Evolutionary conservation across 140 eudicot species (phyloP), one percentile per base, ranked within the genome.

Genomic region (Flaveria floridana): DNA sequence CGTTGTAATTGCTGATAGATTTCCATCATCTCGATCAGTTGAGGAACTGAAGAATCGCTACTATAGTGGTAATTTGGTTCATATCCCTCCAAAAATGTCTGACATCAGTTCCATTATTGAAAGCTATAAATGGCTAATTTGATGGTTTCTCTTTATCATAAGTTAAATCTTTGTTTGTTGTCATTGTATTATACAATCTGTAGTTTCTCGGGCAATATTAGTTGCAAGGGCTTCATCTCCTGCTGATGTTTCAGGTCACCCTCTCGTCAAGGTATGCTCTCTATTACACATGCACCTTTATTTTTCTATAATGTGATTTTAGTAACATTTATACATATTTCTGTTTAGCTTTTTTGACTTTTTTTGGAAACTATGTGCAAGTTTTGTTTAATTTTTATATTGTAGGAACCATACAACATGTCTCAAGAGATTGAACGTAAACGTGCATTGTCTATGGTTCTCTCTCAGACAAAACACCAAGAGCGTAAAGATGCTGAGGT

Each of bases 401-500:
- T 79, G 67, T 71, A 89, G 98, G 99, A 94, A 68, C 86, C 94
- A 8, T 94, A 94, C 84, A 90, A 90, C 82, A 66, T 78, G 16
- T 67, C 92, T 52, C 99, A 94, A 63, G 99, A 94, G 78, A 78
- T 73, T 61, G 99, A 94, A 62, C 93, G 99, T 50, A 94, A 88
- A 83, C 94, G 96, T 68, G 91, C 97, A 41, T 78, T 90, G 81
- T 86, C 89, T 28, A 78, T 94, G 97, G 84, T 94, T 50, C 96
- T 94, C 65, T 94, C 99, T 69, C 97, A 88, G 74, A 86, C 97
- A 82, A 94, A 94, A 85, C 94, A 88, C 23, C 99, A 94, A 79
- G 99, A 94, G 86, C 94, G 96, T 79, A 94, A 72, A 84, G 99
- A 90, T 85, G 85, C 89, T 51, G 97, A 94, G 96, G 99, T 89